These are phyloP conservation scores for Pythium sp. DNA, from an alignment of 352 stramenopile species.

Conservation along the genomic window DNA sequence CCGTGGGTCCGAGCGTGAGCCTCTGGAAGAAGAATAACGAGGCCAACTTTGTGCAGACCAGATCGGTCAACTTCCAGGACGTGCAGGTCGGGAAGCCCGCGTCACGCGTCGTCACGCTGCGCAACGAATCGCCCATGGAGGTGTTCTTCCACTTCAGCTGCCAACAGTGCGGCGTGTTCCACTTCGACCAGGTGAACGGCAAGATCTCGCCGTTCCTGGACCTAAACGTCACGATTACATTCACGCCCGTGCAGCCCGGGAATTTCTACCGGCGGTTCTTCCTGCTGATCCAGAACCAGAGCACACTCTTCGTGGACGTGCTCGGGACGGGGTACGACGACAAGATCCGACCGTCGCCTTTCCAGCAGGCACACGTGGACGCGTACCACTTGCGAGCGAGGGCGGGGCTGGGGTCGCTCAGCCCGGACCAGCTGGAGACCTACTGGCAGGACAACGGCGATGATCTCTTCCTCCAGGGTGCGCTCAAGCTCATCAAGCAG, in stretches of 20 bases:
- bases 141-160: conserved; percentile 80
- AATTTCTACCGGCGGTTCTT: conserved; percentile 93
- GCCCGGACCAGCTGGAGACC: conserved; percentile 79
- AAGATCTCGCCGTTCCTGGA: conserved; percentile 80
- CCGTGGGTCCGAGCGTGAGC: conserved; percentile 56
- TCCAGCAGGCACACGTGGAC: conserved; percentile 90
- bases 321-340: conserved; percentile 89
- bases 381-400: conserved; percentile 61
- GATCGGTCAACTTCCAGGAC: conserved; percentile 90
- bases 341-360: conserved; percentile 86
- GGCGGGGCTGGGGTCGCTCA: conserved; percentile 62
- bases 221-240: conserved; percentile 78
- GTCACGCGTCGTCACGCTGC: conserved; percentile 78
- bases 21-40: conserved; percentile 83
- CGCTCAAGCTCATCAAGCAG: conserved; percentile 29
- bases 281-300: conserved; percentile 83
- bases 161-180: conserved; percentile 77
- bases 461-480: conserved; percentile 60
- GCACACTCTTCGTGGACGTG: conserved; percentile 82
- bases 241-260: conserved; percentile 62
- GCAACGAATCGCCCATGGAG: conserved; percentile 73
- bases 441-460: conserved; percentile 73
- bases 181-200: conserved; percentile 77
- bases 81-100: conserved; percentile 54
- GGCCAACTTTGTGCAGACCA: conserved; percentile 64